These are phyloP conservation scores for Ogataea thermomethanolica DNA, from an alignment of 805 yeast species.

Conservation along the genomic window DNA sequence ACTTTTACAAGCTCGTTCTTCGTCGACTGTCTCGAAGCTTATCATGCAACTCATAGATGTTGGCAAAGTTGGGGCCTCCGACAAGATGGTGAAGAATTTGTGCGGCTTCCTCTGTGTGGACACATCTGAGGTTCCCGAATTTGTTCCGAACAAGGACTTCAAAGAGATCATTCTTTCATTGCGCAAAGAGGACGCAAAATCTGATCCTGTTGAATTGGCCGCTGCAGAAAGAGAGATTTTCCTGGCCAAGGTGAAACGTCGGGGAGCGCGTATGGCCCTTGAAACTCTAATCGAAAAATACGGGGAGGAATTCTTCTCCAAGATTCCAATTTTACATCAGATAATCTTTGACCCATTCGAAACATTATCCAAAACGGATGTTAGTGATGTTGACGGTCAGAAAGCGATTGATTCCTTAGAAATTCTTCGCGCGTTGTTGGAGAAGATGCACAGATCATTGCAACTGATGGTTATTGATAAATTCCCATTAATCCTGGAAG, in stretches of 20 bases:
- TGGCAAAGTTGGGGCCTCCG: slow-evolving; percentile 72
- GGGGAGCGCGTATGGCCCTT: slow-evolving; percentile 76
- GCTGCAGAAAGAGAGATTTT: slow-evolving; percentile 59
- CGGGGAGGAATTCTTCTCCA: slow-evolving; percentile 50
- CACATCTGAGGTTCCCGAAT: slow-evolving; percentile 94
- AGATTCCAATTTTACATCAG: slow-evolving; percentile 63
- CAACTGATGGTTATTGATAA: slow-evolving; percentile 48
- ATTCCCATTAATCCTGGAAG: slow-evolving; percentile 48
- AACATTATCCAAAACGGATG: slow-evolving; percentile 22
- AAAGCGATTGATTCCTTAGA: slow-evolving; percentile 83
- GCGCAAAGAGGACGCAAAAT: slow-evolving; percentile 68
- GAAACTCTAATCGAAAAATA: slow-evolving; percentile 54
- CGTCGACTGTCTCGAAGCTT: slow-evolving; percentile 62
- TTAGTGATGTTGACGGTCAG: slow-evolving; percentile 61
- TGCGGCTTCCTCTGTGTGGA: slow-evolving; percentile 95
- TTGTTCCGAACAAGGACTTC: slow-evolving; percentile 56
- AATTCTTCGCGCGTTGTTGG: slow-evolving; percentile 68
- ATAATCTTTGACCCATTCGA: slow-evolving; percentile 64
- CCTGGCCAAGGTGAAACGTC: slow-evolving; percentile 75
- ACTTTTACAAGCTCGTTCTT: slow-evolving; percentile 67
- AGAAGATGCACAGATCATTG: slow-evolving; percentile 50
- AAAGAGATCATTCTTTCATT: slow-evolving; percentile 64
- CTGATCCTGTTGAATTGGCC: slow-evolving; percentile 59
- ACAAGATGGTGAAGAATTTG: slow-evolving; percentile 83
- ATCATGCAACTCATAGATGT: slow-evolving; percentile 53